A percentile compares a stretch with the other conserved stretches of the same genome.
phyloP scores from a whole-genome alignment of 257 asterid genomes.

The Marsdenia floribunda region DNA sequence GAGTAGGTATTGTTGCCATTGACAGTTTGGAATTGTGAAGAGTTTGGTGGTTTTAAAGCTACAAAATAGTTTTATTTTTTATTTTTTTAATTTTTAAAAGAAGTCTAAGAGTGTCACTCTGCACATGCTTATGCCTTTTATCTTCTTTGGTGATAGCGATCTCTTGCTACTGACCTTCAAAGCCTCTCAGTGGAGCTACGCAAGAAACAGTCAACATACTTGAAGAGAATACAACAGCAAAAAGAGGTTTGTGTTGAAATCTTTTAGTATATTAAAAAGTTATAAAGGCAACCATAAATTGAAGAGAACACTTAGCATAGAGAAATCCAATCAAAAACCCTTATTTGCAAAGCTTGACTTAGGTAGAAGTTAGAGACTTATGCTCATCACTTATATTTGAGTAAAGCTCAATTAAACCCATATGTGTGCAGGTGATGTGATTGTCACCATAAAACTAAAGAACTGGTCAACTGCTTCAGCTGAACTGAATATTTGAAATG shows the following conservation, averaged over 20 bases:
- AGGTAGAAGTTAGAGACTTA: not conserved
- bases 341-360: not conserved
- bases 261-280: not conserved
- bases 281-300: not conserved
- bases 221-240: slow-evolving; percentile 36
- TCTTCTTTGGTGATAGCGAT: slow-evolving; percentile 23
- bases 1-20: not conserved
- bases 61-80: not conserved
- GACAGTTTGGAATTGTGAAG: not conserved
- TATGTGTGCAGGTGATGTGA: not conserved
- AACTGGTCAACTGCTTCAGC: not conserved
- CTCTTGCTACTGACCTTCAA: slow-evolving; percentile 44
- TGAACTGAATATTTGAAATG: not conserved
- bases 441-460: not conserved
- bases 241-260: slow-evolving; percentile 27
- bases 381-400: not conserved
- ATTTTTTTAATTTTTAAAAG: not conserved
- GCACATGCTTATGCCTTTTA: slow-evolving; percentile 6
- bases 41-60: not conserved
- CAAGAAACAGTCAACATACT: slow-evolving; percentile 36
- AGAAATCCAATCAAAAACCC: too few relatives aligned
- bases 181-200: slow-evolving; percentile 38
- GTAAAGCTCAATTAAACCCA: not conserved
- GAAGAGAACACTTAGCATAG: not conserved
- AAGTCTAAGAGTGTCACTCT: not conserved